phyloP scores from a whole-genome alignment of 768 basidiomycete species.

The Rickenella mellea region DNA sequence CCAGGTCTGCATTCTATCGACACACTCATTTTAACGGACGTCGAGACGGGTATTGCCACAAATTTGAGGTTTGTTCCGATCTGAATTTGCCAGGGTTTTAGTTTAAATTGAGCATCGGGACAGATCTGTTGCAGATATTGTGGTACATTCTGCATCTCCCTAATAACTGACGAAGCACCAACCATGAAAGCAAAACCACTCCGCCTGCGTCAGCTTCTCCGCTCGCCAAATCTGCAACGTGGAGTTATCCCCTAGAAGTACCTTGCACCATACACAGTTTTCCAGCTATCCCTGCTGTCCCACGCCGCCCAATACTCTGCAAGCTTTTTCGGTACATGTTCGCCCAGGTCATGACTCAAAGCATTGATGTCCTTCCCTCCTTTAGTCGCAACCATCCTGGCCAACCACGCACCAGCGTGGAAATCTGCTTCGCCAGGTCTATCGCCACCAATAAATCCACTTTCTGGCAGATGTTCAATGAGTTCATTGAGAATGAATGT shows the following conservation, averaged over 20 bases:
- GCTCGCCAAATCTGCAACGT: no score
- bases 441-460: slow-evolving; percentile 38
- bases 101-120: no score
- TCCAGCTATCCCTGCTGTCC: slow-evolving; percentile 35
- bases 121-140: no score
- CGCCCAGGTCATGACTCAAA: slow-evolving; percentile 27
- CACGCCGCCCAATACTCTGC: slow-evolving; percentile 35
- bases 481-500: slow-evolving; percentile 31
- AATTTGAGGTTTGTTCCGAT: slow-evolving; percentile 52
- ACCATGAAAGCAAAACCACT: no score
- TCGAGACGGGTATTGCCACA: slow-evolving; percentile 62
- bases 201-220: no score
- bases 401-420: slow-evolving; percentile 45
- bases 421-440: slow-evolving; percentile 44
- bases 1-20: slow-evolving; percentile 76
- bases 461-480: slow-evolving; percentile 27
- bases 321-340: slow-evolving; percentile 26
- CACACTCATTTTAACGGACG: slow-evolving; percentile 61
- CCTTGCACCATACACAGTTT: slow-evolving; percentile 20
- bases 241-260: no score
- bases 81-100: no score
- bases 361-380: slow-evolving; percentile 26
- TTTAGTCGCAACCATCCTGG: slow-evolving; percentile 30
- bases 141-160: no score
- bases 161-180: no score